Percentiles rank a stretch among this genome's conserved stretches.
Evolutionary conservation across 2,329 filamentous ascomycete genomes (phyloP).

Genomic region (Talaromyces sp.): DNA sequence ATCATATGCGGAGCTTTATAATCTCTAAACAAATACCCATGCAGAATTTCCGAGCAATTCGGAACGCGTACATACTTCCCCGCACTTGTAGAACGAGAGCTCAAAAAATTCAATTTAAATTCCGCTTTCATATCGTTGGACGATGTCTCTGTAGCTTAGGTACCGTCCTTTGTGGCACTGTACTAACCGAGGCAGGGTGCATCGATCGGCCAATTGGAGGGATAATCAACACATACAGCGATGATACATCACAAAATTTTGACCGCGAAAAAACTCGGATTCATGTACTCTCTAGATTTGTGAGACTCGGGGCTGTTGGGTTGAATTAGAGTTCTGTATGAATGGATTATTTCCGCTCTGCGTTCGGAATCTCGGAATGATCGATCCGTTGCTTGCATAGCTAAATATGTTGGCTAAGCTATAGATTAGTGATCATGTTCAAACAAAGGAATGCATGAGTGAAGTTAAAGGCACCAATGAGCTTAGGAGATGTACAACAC

Average conservation of each 20-base stretch:
- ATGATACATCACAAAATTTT: not conserved
- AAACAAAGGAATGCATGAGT: not conserved
- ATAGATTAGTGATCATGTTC: not conserved
- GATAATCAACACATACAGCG: not conserved
- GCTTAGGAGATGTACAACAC: not conserved
- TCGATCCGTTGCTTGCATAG: not conserved
- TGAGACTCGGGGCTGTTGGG: not conserved
- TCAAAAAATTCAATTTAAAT: not conserved
- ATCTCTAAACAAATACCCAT: not conserved
- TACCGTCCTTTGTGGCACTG: not conserved
- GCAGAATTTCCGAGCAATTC: not conserved
- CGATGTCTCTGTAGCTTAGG: not conserved
- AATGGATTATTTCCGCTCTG: not conserved
- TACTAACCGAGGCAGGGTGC: not conserved
- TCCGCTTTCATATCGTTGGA: not conserved
- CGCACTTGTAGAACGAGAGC: not conserved
- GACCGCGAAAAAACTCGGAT: not conserved
- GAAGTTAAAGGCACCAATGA: not conserved
- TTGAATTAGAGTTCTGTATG: not conserved
- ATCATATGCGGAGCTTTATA: not conserved
- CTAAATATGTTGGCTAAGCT: not conserved
- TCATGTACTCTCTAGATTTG: not conserved
- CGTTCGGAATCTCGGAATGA: not conserved
- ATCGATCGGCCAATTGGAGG: not conserved
- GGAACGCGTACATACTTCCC: not conserved